phyloP scores from a whole-genome alignment of 2,329 filamentous ascomycete species.

The Colletotrichum sp. region DNA sequence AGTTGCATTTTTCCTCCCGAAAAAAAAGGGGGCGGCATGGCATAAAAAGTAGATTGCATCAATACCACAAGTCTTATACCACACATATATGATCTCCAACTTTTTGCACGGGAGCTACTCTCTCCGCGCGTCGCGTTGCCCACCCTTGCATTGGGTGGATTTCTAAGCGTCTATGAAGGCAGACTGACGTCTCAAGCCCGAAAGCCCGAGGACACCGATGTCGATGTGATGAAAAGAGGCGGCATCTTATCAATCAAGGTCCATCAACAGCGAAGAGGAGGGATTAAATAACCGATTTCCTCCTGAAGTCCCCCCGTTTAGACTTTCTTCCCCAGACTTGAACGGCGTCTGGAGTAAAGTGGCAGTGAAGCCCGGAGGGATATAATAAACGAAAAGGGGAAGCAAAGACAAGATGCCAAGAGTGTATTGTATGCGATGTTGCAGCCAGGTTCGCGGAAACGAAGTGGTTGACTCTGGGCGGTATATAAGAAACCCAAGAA shows the following conservation, averaged over 20 bases:
- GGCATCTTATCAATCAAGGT: neutral
- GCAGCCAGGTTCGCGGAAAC: neutral
- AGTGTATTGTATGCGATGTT: neutral
- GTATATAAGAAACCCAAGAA: neutral
- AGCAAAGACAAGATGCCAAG: conserved; percentile 9
- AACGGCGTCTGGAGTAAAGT: neutral
- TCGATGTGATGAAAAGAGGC: too few species aligned
- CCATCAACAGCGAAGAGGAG: neutral
- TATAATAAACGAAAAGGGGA: neutral
- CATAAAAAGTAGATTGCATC: neutral
- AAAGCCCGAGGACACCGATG: neutral
- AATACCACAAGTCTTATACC: neutral
- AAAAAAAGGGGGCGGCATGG: neutral
- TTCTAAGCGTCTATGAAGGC: neutral
- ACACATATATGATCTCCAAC: neutral
- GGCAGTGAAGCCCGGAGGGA: neutral
- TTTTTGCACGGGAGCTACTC: neutral
- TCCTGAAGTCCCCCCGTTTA: neutral
- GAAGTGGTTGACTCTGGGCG: neutral
- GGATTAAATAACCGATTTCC: neutral
- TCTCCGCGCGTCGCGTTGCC: neutral
- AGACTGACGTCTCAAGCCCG: neutral
- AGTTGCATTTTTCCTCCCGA: neutral
- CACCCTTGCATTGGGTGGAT: neutral
- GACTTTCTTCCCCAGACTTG: neutral